Evolutionary conservation across 352 stramenopile genomes (phyloP).

Genomic region (Pseudoperonospora humuli): DNA sequence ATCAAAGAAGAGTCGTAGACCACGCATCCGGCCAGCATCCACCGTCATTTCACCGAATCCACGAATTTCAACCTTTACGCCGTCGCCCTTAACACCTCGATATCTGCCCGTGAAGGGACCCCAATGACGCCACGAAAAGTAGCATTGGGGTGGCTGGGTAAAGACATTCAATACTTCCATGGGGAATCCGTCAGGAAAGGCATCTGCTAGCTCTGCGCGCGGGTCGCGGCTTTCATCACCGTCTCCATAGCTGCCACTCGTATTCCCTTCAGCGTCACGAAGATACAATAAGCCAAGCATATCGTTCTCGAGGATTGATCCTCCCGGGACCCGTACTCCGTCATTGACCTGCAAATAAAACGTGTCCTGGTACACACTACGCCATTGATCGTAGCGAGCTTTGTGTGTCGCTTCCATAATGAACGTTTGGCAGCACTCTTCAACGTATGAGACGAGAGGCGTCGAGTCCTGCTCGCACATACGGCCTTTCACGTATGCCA

Average conservation of each 20-base stretch:
- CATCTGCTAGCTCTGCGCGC: conserved; percentile 46
- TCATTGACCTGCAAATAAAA: conserved; percentile 80
- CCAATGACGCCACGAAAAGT: conserved; percentile 81
- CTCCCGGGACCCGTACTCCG: conserved; percentile 28
- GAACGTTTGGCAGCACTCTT: conserved; percentile 72
- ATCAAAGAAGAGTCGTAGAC: conserved; percentile 63
- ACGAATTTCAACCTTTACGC: conserved; percentile 46
- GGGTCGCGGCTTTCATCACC: conserved; percentile 40
- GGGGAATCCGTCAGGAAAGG: conserved; percentile 65
- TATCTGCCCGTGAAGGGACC: conserved; percentile 60
- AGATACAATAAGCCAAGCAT: conserved; percentile 67
- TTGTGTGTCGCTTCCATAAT: conserved; percentile 78
- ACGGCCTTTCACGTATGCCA: conserved; percentile 62
- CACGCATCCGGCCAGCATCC: conserved; percentile 40
- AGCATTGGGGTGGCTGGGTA: conserved; percentile 63
- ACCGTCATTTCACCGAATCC: conserved; percentile 69
- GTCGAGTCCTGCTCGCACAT: conserved; percentile 44
- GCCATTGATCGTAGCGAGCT: conserved; percentile 47
- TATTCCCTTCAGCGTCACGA: conserved; percentile 26
- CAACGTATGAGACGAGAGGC: conserved; percentile 59
- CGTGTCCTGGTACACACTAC: conserved; percentile 40
- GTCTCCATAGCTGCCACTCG: conserved; percentile 22
- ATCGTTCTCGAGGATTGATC: conserved; percentile 44
- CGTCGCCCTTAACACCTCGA: conserved; percentile 53
- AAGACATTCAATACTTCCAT: conserved; percentile 77